Evolutionary conservation across 2,329 filamentous ascomycete species (phyloP).

Genomic region (Exophiala dermatitidis): DNA sequence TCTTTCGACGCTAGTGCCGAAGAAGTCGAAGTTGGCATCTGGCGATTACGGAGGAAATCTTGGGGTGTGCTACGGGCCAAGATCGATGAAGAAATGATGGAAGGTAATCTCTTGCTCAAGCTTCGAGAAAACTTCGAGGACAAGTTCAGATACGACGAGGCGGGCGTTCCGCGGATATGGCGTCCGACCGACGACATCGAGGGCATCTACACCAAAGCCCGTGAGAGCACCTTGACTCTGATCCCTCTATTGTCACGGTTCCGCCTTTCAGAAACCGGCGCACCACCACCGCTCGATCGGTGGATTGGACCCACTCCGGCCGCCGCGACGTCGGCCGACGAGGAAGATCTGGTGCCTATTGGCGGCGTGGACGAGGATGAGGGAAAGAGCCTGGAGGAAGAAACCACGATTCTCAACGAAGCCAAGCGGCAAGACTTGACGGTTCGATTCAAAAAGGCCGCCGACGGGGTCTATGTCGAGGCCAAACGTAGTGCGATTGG

Average conservation of each 20-base stretch:
- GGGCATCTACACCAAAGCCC: constrained; percentile 82
- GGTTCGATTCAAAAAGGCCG: constrained; percentile 95
- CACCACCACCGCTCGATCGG: constrained; percentile 68
- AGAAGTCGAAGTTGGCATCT: constrained; percentile 86
- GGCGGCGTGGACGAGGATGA: constrained; percentile 93
- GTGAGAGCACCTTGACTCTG: constrained; percentile 83
- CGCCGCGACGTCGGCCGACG: constrained; percentile 70
- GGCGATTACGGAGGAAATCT: constrained; percentile 86
- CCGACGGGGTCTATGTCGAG: constrained; percentile 95
- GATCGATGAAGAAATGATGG: constrained; percentile 96
- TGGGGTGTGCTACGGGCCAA: constrained; percentile 85
- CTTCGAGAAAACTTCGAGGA: constrained; percentile 97
- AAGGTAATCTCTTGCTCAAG: constrained; percentile 91
- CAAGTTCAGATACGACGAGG: constrained; percentile 96
- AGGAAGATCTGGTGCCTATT: constrained; percentile 82
- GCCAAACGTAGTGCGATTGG: constrained; percentile 95
- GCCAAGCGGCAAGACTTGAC: constrained; percentile 84
- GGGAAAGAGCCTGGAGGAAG: constrained; percentile 88
- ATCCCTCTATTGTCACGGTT: constrained; percentile 86
- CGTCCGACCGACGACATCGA: constrained; percentile 95
- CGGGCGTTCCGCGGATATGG: constrained; percentile 93
- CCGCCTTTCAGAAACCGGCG: constrained; percentile 63
- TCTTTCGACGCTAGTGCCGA: constrained; percentile 89
- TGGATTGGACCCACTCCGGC: constrained; percentile 76
- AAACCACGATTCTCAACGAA: constrained; percentile 91